Evolutionary conservation across 2,329 filamentous ascomycete species (phyloP).

Genomic region (Fonsecaea pugnacius): DNA sequence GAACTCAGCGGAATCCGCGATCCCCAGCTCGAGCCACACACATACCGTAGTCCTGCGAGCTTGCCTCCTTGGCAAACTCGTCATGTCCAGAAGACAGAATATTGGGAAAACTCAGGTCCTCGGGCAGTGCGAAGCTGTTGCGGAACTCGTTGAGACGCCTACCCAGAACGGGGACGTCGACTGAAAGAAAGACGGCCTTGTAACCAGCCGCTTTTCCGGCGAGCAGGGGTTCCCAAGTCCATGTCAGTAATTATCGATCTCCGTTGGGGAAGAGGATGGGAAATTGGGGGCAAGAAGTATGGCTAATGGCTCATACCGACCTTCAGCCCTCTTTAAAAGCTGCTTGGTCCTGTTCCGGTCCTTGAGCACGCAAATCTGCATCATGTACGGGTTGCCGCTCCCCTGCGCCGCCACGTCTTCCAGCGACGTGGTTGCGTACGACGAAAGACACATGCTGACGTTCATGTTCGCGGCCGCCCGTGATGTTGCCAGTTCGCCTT

Average conservation of each 20-base stretch:
- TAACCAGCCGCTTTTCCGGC: slow-evolving; percentile 50
- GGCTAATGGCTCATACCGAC: neutral
- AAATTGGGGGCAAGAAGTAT: neutral
- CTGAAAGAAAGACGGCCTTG: slow-evolving; percentile 57
- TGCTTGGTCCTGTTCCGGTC: slow-evolving; percentile 41
- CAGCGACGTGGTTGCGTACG: slow-evolving; percentile 51
- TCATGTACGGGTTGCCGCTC: slow-evolving; percentile 53
- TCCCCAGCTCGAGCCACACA: too few relatives aligned
- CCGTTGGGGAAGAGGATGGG: neutral
- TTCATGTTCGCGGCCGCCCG: slow-evolving; percentile 51
- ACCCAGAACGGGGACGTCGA: slow-evolving; percentile 57
- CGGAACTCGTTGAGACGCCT: slow-evolving; percentile 57
- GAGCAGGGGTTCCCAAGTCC: slow-evolving; percentile 40
- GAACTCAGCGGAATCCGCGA: neutral
- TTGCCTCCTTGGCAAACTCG: slow-evolving; percentile 9
- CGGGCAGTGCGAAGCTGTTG: slow-evolving; percentile 51
- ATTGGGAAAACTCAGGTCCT: slow-evolving; percentile 33
- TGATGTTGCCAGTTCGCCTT: slow-evolving; percentile 57
- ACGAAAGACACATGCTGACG: slow-evolving; percentile 55
- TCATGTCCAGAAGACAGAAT: slow-evolving; percentile 21
- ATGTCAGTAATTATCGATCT: slow-evolving; percentile 34
- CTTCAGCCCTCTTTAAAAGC: slow-evolving; percentile 46
- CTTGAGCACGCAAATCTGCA: slow-evolving; percentile 60
- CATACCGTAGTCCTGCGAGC: slow-evolving; percentile 36
- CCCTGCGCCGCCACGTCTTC: slow-evolving; percentile 52